A percentile compares a stretch with the other conserved stretches of the same genome.
These are phyloP conservation scores for Debaryomyces psychrophilus DNA, from an alignment of 1,139 yeast species.

Conservation along the genomic window DNA sequence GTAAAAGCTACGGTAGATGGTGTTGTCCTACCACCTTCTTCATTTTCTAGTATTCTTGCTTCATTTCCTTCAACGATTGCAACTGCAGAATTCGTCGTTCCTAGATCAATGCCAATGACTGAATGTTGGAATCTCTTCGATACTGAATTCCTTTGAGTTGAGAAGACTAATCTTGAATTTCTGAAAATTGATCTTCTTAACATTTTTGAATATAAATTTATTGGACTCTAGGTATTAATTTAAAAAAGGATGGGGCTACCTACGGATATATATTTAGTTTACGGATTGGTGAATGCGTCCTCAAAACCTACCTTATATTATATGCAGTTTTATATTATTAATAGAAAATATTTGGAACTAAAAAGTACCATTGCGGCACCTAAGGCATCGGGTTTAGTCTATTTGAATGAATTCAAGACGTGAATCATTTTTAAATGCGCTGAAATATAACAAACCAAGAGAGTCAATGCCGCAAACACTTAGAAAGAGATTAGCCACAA, in stretches of 20 bases:
- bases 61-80: slow-evolving; percentile 59
- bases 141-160: slow-evolving; percentile 1
- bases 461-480: slow-evolving; percentile 13
- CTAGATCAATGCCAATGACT: slow-evolving; percentile 77
- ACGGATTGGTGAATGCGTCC: neutral
- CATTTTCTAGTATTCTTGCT: slow-evolving; percentile 65
- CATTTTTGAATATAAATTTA: neutral
- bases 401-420: neutral
- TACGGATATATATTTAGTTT: neutral
- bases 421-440: neutral
- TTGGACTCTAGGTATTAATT: neutral
- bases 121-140: slow-evolving; percentile 21
- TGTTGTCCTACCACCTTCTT: slow-evolving; percentile 97
- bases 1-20: slow-evolving; percentile 99
- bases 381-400: too few relatives aligned
- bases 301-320: neutral
- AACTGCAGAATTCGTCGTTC: slow-evolving; percentile 83
- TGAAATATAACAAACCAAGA: slow-evolving; percentile 13
- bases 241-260: neutral
- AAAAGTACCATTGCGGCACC: too few relatives aligned
- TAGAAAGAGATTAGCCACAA: slow-evolving; percentile 12
- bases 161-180: neutral
- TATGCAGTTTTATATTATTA: neutral
- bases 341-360: too few relatives aligned
- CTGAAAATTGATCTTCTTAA: neutral